These are phyloP conservation scores for Pseudonitzschia pungens DNA, from an alignment of 108 stramenopile species.

Conservation along the genomic window DNA sequence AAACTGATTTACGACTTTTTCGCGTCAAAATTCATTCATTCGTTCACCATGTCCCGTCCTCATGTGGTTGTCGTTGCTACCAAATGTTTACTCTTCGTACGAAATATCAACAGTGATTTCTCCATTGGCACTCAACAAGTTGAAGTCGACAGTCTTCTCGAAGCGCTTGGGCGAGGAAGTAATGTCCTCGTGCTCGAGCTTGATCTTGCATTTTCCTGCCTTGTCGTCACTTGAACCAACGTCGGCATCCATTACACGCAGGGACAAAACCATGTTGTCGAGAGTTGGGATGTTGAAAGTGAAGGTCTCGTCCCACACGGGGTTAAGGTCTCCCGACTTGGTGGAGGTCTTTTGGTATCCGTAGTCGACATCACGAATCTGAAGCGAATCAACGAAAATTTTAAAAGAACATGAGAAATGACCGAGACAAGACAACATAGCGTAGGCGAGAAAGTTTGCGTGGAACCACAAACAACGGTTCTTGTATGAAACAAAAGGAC, in stretches of 20 bases:
- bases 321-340: slow-evolving; percentile 54
- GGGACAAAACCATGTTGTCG: slow-evolving; percentile 52
- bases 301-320: slow-evolving; percentile 50
- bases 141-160: slow-evolving; percentile 29
- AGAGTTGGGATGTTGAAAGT: slow-evolving; percentile 39
- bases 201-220: slow-evolving; percentile 41
- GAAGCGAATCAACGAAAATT: background rate
- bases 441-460: too few relatives aligned
- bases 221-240: slow-evolving; percentile 41
- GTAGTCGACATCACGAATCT: slow-evolving; percentile 3
- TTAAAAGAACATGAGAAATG: background rate
- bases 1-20: too few relatives aligned
- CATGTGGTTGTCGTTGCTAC: too few relatives aligned
- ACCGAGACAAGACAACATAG: background rate
- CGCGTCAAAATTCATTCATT: too few relatives aligned
- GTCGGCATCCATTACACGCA: slow-evolving; percentile 53
- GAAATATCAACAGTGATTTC: slow-evolving; percentile 5
- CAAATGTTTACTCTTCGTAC: background rate
- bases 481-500: too few relatives aligned
- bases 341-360: slow-evolving; percentile 20
- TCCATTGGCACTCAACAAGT: slow-evolving; percentile 20
- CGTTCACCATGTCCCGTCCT: too few relatives aligned
- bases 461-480: too few relatives aligned
- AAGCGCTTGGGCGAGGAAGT: slow-evolving; percentile 25
- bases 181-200: slow-evolving; percentile 42